Evolutionary conservation across 2,329 filamentous ascomycete genomes (phyloP), one percentile per base, ranked within the genome.

Genomic region (Coleophoma cylindrospora): DNA sequence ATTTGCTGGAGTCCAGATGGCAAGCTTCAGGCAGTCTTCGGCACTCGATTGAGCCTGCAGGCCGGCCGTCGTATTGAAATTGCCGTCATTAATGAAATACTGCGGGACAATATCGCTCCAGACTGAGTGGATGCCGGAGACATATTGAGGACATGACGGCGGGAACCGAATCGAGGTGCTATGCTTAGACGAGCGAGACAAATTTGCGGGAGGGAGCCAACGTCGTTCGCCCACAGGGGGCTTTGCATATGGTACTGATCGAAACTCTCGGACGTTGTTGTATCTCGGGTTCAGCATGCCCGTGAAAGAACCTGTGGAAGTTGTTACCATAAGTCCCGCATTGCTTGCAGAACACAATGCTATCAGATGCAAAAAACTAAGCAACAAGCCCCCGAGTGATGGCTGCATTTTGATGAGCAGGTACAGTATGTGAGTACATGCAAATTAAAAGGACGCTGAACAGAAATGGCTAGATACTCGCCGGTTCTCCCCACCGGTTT

Each of bases 241-340:
- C 53, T 75, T 70, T 2, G 76, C 77, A 58, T 74, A 80, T 1
- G 76, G 77, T 6, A 81, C 70, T 8, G 69, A 70, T 4, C 74
- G 60, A 52, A 74, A 76, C 36, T 54, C 48, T 4, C 54, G 52
- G 19, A 51, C 49, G 32, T 46, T 38, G 3, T 52, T 52, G 15
- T 36, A 40, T 14, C 21, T 45, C 17, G 47, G 36, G 32, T 52
- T 40, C 21, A 49, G 21, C 13, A 52, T 21, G 15, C 50, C 50
- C 14, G 43, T 49, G 38, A 27, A 49, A 3, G 22, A 40, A 7
- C 50, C 50, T 1, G 47, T 49, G n/a, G 47, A 33, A 14, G 50
- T 52, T 36, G 49, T 49, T 14, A 68, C 60, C 4, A 60, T 66
- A 27, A 68, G 27, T 27, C 27, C 27, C 4, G 3, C 27, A 27